A percentile compares a stretch with the other conserved stretches of the same genome.
Evolutionary conservation across 164 flowering plant genomes (phyloP).

Genomic region (Magnolia sinica): DNA sequence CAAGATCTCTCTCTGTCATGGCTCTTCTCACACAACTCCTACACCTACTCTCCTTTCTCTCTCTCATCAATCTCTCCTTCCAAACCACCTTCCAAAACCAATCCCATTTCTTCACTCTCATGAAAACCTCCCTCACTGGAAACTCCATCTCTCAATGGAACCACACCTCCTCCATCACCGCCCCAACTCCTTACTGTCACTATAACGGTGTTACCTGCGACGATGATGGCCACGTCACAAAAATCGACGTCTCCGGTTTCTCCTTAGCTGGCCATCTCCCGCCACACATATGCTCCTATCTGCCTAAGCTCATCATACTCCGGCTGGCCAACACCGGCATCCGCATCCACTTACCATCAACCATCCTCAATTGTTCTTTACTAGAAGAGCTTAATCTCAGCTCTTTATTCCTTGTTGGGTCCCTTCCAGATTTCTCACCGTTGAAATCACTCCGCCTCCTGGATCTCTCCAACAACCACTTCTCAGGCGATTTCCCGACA

Average conservation of each 20-base stretch:
- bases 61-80: constrained; percentile 21
- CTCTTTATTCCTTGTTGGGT: constrained; percentile 33
- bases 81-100: constrained; percentile 29
- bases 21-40: constrained; percentile 15
- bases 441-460: constrained; percentile 49
- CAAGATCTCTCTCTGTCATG: constrained; percentile 13
- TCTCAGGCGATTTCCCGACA: constrained; percentile 69
- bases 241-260: constrained; percentile 54
- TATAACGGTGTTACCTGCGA: constrained; percentile 66
- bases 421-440: constrained; percentile 61
- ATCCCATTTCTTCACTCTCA: constrained; percentile 59
- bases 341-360: constrained; percentile 47
- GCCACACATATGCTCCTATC: constrained; percentile 47
- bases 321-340: constrained; percentile 44
- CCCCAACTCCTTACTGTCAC: constrained; percentile 38
- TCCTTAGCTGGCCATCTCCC: constrained; percentile 65
- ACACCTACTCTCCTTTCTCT: constrained; percentile 20
- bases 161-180: constrained; percentile 10
- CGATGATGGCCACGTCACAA: constrained; percentile 41
- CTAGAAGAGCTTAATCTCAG: constrained; percentile 65
- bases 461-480: constrained; percentile 62
- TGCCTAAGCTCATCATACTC: constrained; percentile 58
- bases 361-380: constrained; percentile 58
- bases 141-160: constrained; percentile 48
- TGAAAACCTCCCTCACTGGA: constrained; percentile 59